Conservation (phyloP, 2,329 filamentous ascomycete genomes). For the Pseudopithomyces chartarum region DNA sequence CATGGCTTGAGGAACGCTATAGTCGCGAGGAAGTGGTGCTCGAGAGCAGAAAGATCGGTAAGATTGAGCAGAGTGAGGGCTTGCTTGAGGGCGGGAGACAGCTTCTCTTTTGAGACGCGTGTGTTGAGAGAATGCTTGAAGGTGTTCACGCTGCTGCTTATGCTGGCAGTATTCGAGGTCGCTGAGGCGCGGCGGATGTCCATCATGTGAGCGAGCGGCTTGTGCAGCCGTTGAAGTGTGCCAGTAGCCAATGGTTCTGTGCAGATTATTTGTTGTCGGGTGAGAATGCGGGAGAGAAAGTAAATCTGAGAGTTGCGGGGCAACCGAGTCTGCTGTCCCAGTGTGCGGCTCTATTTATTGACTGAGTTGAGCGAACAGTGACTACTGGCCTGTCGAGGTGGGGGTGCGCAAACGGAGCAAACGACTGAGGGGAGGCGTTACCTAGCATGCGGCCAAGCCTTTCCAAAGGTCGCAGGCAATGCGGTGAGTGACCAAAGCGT, state of each 20-base stretch:
- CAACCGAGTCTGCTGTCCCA: not conserved
- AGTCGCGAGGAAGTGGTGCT: conserved; percentile 32
- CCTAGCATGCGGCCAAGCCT: not conserved
- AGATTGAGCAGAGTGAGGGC: conserved; percentile 33
- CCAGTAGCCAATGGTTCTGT: not conserved
- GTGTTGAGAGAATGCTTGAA: not conserved
- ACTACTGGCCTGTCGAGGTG: not conserved
- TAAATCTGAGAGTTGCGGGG: too few relatives aligned
- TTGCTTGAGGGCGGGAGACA: conserved; percentile 15
- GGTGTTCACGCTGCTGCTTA: conserved; percentile 1
- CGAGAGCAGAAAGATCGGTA: conserved; percentile 24
- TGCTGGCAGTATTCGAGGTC: not conserved
- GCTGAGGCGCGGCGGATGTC: not conserved
- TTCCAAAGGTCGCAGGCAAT: not conserved
- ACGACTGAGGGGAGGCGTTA: not conserved
- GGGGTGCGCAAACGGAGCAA: not conserved
- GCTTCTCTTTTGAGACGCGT: conserved; percentile 6
- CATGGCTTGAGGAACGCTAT: conserved; percentile 39
- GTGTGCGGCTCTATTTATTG: not conserved
- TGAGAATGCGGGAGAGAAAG: not conserved
- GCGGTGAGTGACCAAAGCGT: not conserved
- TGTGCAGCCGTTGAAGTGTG: not conserved
- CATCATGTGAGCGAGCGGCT: not conserved
- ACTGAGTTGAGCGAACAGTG: not conserved
- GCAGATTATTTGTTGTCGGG: not conserved